Evolutionary conservation across 108 stramenopile genomes (phyloP), one percentile per base, ranked within the genome.

Genomic region (Skeletonema costatum): DNA sequence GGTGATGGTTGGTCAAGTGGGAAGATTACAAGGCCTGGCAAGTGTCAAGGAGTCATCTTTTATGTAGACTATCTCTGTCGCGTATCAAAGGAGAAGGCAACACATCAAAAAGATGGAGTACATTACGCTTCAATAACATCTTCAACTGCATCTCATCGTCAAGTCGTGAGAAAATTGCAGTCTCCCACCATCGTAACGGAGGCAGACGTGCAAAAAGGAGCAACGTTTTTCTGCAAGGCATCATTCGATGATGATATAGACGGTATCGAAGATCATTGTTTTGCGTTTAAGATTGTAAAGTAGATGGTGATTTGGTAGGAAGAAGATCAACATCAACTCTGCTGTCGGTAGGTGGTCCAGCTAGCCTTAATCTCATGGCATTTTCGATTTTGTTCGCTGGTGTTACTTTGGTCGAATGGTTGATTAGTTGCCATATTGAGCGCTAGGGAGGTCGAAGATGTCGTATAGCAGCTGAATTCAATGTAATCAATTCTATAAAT

Each of bases 61-160:
- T 83, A 78, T 74, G 68, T 83, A 10, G 82, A 83, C 63, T 83
- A 83, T 64, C 25, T 63, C 17, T 80, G 78, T 44, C 70, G 74
- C 12, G 33, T 59, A 5, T 9, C 36, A 33, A 30, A 60, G 12
- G 65, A 60, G 13, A 68, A 16, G 46, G 51, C 58, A 32, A 29
- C n/a, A 2, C 70, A 60, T 19, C 31, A 13, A 53, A 41, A 77
- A 9, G 17, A 33, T 50, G 60, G 30, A 33, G 61, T 60, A 41
- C 32, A 33, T 30, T 66, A 50, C 44, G 50, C 32, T 30, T 29
- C 66, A 25, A 80, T 80, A 4, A 79, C 82, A 4, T 79, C 82
- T 16, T 35, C 78, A 51, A 68, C 74, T 8, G 63, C 74, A 46
- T 63, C 62, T 32, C 78, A 83, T 66, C 39, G 82, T 9, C 82